Evolutionary conservation across 305 asterid species (phyloP).

Genomic region (Fraxinus floribunda): DNA sequence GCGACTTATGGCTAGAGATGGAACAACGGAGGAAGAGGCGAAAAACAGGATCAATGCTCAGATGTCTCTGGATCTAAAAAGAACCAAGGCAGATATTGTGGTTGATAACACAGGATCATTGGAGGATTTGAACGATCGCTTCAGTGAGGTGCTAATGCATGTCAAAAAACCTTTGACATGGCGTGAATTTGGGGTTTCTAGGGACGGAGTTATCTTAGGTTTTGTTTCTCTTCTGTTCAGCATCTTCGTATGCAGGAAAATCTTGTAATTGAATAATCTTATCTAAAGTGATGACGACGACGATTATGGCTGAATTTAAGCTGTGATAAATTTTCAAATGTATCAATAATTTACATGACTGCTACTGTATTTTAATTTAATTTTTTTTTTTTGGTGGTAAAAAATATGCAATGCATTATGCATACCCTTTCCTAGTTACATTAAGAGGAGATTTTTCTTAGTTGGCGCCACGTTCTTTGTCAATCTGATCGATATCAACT

Average conservation of each 20-base stretch:
- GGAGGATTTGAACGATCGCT: conserved; percentile 55
- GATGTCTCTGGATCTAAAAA: conserved; percentile 79
- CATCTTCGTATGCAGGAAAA: conserved; percentile 40
- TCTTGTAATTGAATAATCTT: conserved; percentile 30
- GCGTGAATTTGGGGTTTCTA: conserved; percentile 69
- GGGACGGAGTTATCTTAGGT: conserved; percentile 67
- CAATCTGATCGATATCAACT: background rate
- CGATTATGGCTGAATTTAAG: background rate
- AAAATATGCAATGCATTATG: background rate
- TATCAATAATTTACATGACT: background rate
- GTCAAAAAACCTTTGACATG: conserved; percentile 73
- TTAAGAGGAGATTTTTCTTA: background rate
- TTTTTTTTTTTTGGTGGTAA: background rate
- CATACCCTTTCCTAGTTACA: background rate
- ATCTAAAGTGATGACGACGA: background rate
- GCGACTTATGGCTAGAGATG: conserved; percentile 72
- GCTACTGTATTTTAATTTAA: background rate
- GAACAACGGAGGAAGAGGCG: conserved; percentile 69
- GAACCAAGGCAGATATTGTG: conserved; percentile 62
- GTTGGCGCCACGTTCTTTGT: background rate
- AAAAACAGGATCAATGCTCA: conserved; percentile 72
- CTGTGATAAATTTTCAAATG: background rate
- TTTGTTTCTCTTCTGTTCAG: conserved; percentile 43
- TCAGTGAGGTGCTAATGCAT: conserved; percentile 47
- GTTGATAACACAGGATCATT: conserved; percentile 70